Evolutionary conservation across 495 filamentous ascomycete genomes (phyloP), one percentile per base, ranked within the genome.

Genomic region (Friedmanniomyces simplex): DNA sequence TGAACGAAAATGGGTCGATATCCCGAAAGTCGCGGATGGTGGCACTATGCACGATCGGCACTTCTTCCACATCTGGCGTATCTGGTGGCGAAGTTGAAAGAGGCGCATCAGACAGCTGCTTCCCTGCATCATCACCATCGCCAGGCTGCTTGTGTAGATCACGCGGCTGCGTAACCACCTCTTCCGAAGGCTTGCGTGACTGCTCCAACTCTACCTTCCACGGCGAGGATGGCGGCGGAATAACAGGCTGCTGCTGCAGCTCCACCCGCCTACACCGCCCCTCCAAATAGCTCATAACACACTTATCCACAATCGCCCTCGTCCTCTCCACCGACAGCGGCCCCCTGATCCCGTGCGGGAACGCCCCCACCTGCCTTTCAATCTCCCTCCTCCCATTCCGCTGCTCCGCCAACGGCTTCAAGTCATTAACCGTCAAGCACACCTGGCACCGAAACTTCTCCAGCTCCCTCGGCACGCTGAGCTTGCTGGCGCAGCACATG

Each of bases 351-450:
- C 52, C 55, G 16, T 34, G 37, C n/a, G 61, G 50, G 50, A 63
- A 55, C 18, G 37, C 50, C 0, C 45, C 53, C 28, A 41, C 43
- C 8, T 67, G 59, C 37, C 65, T 61, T 20, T 43, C 53, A 43
- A 25, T 52, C 7, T 58, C 41, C 25, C 60, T 63, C 25, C 47
- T 60, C 21, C 65, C 54, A 42, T 61, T 47, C 21, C 59, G 28
- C 22, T 73, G 71, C 24, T 55, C 57, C 12, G 67, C 55, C n/a
- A 57, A 24, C 21, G 81, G 81, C 57, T 80, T 78, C 48, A 95
- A 66, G 66, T 95, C 90, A 63, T 93, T 95, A 63, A 96, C 81
- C 48, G 86, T 95, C 63, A 89, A 73, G 69, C 91, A 96, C 48
- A 86, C 81, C 32, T 87, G 86, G 70, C 91, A 96, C 62, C 88